These are phyloP conservation scores for Parathielavia appendiculata DNA, from an alignment of 495 filamentous ascomycete genomes.

Conservation along the genomic window DNA sequence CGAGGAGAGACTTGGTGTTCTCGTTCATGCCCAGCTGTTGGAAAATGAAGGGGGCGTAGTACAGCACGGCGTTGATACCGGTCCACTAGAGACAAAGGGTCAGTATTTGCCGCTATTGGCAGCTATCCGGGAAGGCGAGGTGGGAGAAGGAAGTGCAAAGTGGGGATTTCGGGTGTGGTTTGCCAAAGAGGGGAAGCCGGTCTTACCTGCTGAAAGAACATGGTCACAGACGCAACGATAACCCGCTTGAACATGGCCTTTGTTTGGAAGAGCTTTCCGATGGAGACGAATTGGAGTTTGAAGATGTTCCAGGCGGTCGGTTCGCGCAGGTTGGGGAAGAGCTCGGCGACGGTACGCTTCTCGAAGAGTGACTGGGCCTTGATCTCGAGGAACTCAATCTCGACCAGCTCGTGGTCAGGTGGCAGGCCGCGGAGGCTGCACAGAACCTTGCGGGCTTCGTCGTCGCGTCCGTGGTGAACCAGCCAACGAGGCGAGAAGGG, in stretches of 20 bases:
- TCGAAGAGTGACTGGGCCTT: conserved; percentile 74
- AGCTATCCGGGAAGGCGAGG: too few species aligned
- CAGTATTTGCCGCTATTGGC: conserved; percentile 12
- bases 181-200: not conserved
- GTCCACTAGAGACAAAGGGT: conserved; percentile 51
- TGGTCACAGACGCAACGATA: conserved; percentile 60
- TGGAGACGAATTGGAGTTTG: conserved; percentile 70
- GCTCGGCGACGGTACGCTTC: conserved; percentile 63
- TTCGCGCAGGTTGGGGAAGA: conserved; percentile 63
- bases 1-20: conserved; percentile 64
- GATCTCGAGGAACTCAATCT: conserved; percentile 78
- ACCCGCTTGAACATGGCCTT: conserved; percentile 72
- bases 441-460: conserved; percentile 63
- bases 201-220: conserved; percentile 62
- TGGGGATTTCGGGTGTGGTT: too few species aligned
- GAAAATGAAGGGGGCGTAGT: conserved; percentile 74
- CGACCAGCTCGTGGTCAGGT: conserved; percentile 58
- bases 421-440: conserved; percentile 58
- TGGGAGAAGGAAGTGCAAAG: too few species aligned
- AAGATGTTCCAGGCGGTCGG: conserved; percentile 54
- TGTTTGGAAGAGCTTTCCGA: conserved; percentile 64
- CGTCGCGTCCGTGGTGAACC: conserved; percentile 65
- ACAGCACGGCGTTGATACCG: conserved; percentile 66
- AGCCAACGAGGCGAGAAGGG: conserved; percentile 81
- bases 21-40: conserved; percentile 56